phyloP scores from a whole-genome alignment of 441 rosid species.

The Gossypium lobatum region DNA sequence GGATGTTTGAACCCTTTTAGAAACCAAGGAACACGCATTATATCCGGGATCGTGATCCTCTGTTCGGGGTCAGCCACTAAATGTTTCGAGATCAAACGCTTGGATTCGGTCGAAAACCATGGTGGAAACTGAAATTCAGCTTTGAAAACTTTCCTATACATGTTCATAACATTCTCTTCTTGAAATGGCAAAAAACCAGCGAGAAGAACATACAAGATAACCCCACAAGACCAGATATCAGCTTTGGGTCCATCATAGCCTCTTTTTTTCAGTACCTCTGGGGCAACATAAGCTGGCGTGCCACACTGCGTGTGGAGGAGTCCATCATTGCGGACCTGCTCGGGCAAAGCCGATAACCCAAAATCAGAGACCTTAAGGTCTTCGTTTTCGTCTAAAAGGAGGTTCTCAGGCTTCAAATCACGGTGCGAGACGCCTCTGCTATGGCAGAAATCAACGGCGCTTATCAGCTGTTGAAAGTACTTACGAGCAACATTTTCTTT shows the following conservation, averaged over 20 bases:
- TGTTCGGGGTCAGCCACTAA: slow-evolving; percentile 50
- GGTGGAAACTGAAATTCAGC: slow-evolving; percentile 64
- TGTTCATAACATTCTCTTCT: slow-evolving; percentile 65
- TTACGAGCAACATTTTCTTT: slow-evolving; percentile 57
- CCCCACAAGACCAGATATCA: slow-evolving; percentile 90
- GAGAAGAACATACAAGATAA: slow-evolving; percentile 63
- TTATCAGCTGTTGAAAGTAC: slow-evolving; percentile 69
- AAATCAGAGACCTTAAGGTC: slow-evolving; percentile 74
- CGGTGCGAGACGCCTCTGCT: slow-evolving; percentile 84
- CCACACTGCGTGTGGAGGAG: slow-evolving; percentile 81
- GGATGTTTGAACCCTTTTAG: slow-evolving; percentile 39
- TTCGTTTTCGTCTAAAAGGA: slow-evolving; percentile 62
- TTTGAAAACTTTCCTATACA: slow-evolving; percentile 64
- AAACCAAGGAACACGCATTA: slow-evolving; percentile 63
- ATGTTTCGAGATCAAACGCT: slow-evolving; percentile 48
- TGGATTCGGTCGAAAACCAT: slow-evolving; percentile 66
- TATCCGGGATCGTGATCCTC: slow-evolving; percentile 55
- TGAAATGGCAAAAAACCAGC: slow-evolving; percentile 83
- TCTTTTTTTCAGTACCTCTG: slow-evolving; percentile 69
- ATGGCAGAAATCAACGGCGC: slow-evolving; percentile 78
- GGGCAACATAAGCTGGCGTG: slow-evolving; percentile 83
- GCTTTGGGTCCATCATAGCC: slow-evolving; percentile 76
- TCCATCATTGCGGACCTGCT: slow-evolving; percentile 63
- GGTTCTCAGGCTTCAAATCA: slow-evolving; percentile 76
- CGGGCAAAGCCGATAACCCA: slow-evolving; percentile 73